Evolutionary conservation across 345 rosid genomes (phyloP).

Genomic region (Linum tenue): DNA sequence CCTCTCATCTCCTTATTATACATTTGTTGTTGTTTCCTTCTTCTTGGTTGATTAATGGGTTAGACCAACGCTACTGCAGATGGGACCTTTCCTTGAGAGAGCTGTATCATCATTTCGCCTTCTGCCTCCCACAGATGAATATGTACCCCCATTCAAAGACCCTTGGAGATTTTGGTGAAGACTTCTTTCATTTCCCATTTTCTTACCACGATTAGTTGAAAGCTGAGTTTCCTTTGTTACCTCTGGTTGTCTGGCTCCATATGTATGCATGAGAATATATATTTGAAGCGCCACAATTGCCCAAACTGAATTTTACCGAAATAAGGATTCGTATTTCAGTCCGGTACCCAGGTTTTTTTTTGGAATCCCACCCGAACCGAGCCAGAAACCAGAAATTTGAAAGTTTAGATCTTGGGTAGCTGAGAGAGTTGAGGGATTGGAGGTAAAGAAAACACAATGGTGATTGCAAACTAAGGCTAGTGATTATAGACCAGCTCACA

Average conservation of each 20-base stretch:
- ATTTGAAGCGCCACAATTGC: too few species aligned
- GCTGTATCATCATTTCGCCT: slow-evolving; percentile 70
- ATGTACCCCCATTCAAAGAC: slow-evolving; percentile 92
- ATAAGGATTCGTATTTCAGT: too few species aligned
- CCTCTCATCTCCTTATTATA: background rate
- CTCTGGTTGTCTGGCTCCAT: background rate
- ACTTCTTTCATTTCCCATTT: background rate
- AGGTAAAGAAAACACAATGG: background rate
- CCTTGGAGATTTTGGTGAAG: slow-evolving; percentile 97
- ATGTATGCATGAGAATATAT: background rate
- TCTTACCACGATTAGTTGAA: background rate
- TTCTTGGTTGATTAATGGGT: background rate
- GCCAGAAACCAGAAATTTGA: background rate
- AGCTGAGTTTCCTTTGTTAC: background rate
- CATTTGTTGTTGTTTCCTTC: background rate
- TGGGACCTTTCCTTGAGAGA: slow-evolving; percentile 69
- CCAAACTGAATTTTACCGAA: too few species aligned
- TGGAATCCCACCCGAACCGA: too few species aligned
- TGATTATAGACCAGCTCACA: background rate
- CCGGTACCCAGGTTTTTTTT: too few species aligned
- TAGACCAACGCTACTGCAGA: slow-evolving; percentile 32
- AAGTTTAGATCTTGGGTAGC: background rate
- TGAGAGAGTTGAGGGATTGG: background rate
- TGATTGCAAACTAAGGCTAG: background rate
- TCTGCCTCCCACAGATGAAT: slow-evolving; percentile 60